Conservation (phyloP, 2,329 filamentous ascomycete species). For the Aspergillus candidus region DNA sequence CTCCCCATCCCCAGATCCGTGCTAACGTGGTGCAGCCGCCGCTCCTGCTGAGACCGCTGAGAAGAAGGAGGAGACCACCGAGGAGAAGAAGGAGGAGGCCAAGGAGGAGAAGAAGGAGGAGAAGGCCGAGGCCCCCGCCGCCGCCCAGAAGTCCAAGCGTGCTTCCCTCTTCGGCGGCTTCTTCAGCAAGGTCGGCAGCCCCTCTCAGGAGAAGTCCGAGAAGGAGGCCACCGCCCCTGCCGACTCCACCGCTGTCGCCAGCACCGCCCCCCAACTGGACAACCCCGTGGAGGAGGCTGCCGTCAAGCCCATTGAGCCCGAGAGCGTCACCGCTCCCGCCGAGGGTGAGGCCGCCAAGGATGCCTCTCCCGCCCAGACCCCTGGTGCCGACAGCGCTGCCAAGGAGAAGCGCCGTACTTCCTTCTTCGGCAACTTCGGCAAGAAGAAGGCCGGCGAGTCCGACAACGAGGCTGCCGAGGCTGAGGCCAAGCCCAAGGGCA, state of each 20-base stretch:
- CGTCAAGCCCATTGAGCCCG: constrained; percentile 35
- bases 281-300: constrained; percentile 37
- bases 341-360: constrained; percentile 34
- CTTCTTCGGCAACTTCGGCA: constrained; percentile 49
- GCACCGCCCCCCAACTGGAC: constrained; percentile 45
- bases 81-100: constrained; percentile 10
- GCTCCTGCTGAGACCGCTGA: constrained; percentile 20
- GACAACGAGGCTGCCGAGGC: constrained; percentile 44
- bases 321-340: constrained; percentile 41
- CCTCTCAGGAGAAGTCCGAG: constrained; percentile 42
- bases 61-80: constrained; percentile 3
- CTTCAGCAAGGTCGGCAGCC: constrained; percentile 60
- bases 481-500: constrained; percentile 39
- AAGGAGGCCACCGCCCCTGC: constrained; percentile 45
- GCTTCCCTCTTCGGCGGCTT: constrained; percentile 76
- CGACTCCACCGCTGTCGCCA: constrained; percentile 42
- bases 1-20: not conserved
- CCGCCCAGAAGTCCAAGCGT: constrained; percentile 64
- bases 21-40: constrained; percentile 21
- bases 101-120: constrained; percentile 14
- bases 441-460: constrained; percentile 43
- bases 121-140: constrained; percentile 36
- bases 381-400: constrained; percentile 28
- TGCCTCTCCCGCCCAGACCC: constrained; percentile 23
- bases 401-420: constrained; percentile 49